Conservation (phyloP, 768 basidiomycete genomes). For the Dictyophora rubrovolvata region DNA sequence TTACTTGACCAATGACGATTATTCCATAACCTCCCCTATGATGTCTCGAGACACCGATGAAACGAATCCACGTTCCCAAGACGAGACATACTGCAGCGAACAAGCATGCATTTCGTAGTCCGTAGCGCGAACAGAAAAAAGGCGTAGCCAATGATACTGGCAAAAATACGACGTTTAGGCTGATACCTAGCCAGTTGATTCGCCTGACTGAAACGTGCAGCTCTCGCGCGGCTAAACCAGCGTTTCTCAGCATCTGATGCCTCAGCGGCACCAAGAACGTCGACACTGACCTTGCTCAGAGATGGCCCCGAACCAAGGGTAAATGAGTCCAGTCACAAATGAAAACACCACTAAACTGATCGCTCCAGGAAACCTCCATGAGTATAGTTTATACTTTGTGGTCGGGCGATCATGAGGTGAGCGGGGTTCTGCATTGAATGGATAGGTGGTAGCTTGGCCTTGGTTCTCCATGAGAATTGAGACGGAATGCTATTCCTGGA, state of each 20-base stretch:
- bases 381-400: not conserved
- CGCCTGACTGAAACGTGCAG: constrained; percentile 60
- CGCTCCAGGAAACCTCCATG: not conserved
- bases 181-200: constrained; percentile 76
- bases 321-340: constrained; percentile 42
- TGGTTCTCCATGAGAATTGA: not conserved
- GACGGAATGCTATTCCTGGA: too few relatives aligned
- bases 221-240: constrained; percentile 39
- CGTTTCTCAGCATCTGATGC: not conserved
- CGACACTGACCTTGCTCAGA: constrained; percentile 46
- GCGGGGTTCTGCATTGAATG: not conserved
- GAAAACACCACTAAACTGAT: not conserved
- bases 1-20: constrained; percentile 64
- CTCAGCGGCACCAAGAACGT: not conserved
- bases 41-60: constrained; percentile 51
- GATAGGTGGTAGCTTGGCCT: not conserved
- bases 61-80: constrained; percentile 67
- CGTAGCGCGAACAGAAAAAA: constrained; percentile 44
- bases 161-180: constrained; percentile 52
- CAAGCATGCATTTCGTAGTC: constrained; percentile 45
- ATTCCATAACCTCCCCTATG: constrained; percentile 45
- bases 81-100: constrained; percentile 44
- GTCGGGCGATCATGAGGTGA: not conserved
- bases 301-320: constrained; percentile 83
- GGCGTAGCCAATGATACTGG: constrained; percentile 55